Evolutionary conservation across 2,329 filamentous ascomycete species (phyloP).

Genomic region (Byssoonygena ceratinophila): DNA sequence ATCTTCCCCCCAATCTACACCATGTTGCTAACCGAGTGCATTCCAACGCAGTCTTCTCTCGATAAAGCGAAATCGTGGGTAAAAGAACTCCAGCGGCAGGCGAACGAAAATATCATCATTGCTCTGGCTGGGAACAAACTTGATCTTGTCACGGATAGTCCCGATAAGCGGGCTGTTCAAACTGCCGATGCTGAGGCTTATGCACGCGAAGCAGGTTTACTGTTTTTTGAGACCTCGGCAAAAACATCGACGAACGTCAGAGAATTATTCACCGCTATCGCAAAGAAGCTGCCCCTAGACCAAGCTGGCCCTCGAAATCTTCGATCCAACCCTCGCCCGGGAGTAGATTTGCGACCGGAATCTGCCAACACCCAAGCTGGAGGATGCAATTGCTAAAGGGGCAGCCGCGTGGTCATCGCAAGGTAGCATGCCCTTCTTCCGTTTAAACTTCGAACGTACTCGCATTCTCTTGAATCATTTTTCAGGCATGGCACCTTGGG

Average conservation of each 20-base stretch:
- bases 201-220: slow-evolving; percentile 78
- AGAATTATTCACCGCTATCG: slow-evolving; percentile 93
- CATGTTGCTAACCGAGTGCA: slow-evolving; percentile 5
- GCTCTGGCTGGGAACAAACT: slow-evolving; percentile 96
- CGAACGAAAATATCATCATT: slow-evolving; percentile 99
- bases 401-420: not conserved
- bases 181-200: slow-evolving; percentile 91
- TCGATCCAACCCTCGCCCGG: slow-evolving; percentile 52
- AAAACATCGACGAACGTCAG: slow-evolving; percentile 95
- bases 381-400: slow-evolving; percentile 53
- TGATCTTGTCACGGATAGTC: slow-evolving; percentile 86
- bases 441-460: not conserved
- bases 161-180: slow-evolving; percentile 86
- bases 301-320: slow-evolving; percentile 87
- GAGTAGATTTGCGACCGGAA: slow-evolving; percentile 57
- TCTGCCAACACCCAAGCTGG: slow-evolving; percentile 50
- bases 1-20: slow-evolving; percentile 4
- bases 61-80: slow-evolving; percentile 99
- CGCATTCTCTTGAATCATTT: not conserved
- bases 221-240: slow-evolving; percentile 98
- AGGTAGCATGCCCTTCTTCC: not conserved
- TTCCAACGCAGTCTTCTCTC: slow-evolving; percentile 61
- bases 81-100: slow-evolving; percentile 95
- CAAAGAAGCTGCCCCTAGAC: slow-evolving; percentile 93
- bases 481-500: not conserved